A percentile compares a stretch with the other conserved stretches of the same genome.
phyloP scores from a whole-genome alignment of 371 early-diverging fungal species.

The Actinomortierella wolfii region DNA sequence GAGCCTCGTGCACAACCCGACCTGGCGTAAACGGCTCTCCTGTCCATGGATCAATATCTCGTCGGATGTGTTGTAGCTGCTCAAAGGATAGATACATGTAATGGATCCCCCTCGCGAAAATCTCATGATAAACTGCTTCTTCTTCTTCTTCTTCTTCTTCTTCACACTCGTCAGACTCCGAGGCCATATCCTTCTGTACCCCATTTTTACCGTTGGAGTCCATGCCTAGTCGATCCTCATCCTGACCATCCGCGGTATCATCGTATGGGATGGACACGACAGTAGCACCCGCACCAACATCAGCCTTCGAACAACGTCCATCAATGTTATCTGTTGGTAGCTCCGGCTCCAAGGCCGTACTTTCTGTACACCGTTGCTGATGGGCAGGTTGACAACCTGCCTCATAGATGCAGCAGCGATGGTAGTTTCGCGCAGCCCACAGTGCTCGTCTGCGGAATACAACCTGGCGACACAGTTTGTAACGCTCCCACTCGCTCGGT shows the following conservation, averaged over 20 bases:
- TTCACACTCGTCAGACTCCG: background rate
- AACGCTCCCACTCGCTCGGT: conserved; percentile 39
- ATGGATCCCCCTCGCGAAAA: conserved; percentile 49
- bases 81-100: conserved; percentile 68
- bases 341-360: too few relatives aligned
- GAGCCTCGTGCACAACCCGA: conserved; percentile 51
- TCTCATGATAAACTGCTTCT: conserved; percentile 26
- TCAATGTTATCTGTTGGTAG: too few relatives aligned
- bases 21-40: conserved; percentile 42
- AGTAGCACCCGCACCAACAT: too few relatives aligned
- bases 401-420: background rate
- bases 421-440: too few relatives aligned
- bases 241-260: too few relatives aligned
- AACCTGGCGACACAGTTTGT: conserved; percentile 24
- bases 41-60: conserved; percentile 53
- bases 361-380: too few relatives aligned
- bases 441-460: conserved; percentile 14
- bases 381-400: background rate
- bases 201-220: background rate
- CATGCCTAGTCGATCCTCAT: background rate
- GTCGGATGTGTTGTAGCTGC: conserved; percentile 50
- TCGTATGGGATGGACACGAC: too few relatives aligned
- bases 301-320: too few relatives aligned
- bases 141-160: conserved; percentile 17
- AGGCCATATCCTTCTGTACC: background rate